phyloP scores from a whole-genome alignment of 2,329 filamentous ascomycete genomes.

The Colletotrichum truncatum region DNA sequence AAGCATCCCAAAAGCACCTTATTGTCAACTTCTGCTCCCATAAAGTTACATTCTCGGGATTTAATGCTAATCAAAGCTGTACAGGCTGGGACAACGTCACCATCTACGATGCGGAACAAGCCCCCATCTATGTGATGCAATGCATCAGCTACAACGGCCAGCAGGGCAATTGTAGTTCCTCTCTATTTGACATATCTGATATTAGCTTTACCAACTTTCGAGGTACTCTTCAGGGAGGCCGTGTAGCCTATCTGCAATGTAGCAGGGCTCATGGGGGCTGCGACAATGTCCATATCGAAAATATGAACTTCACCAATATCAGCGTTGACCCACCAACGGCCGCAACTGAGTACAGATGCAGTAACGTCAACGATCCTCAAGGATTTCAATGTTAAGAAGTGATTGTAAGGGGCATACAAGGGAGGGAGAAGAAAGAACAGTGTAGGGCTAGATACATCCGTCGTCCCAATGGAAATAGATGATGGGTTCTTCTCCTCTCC shows the following conservation, averaged over 20 bases:
- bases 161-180: neutral
- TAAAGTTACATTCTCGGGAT: too few species aligned
- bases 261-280: conserved; percentile 5
- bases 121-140: conserved; percentile 4
- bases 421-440: too few species aligned
- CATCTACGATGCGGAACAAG: conserved; percentile 1
- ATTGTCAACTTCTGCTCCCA: too few species aligned
- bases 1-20: neutral
- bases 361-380: conserved; percentile 10
- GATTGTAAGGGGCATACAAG: neutral
- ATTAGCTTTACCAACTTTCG: neutral
- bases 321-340: neutral
- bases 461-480: too few species aligned
- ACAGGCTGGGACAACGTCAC: conserved; percentile 6
- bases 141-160: conserved; percentile 8
- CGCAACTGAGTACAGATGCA: neutral
- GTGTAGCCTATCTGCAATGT: neutral
- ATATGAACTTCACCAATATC: neutral
- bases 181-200: conserved; percentile 1
- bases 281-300: neutral
- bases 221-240: neutral
- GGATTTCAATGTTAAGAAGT: neutral
- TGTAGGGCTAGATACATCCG: neutral
- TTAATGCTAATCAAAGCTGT: neutral
- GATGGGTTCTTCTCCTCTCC: too few species aligned